Conservation (phyloP, 176 grass and related monocot genomes). For the Tillandsia fasciculata region DNA sequence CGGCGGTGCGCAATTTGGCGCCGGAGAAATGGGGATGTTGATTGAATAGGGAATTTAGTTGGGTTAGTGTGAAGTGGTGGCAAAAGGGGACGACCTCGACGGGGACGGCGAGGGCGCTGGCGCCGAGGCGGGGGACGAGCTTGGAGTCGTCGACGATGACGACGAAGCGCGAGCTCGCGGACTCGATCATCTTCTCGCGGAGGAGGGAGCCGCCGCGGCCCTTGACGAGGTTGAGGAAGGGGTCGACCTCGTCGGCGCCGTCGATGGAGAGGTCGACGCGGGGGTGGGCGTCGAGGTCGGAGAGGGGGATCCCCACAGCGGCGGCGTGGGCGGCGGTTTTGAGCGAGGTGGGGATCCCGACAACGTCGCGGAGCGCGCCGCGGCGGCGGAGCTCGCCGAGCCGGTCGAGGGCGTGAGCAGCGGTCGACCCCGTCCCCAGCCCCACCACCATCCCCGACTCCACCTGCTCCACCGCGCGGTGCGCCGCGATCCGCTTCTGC, state of each 20-base stretch:
- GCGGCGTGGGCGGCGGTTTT: slow-evolving; percentile 42
- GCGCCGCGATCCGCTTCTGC: slow-evolving; percentile 55
- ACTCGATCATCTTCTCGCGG: slow-evolving; percentile 78
- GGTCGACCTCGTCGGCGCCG: slow-evolving; percentile 70
- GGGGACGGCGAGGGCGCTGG: slow-evolving; percentile 39
- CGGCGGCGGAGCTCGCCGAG: slow-evolving; percentile 34
- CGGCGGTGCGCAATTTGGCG: too few species aligned
- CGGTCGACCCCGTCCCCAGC: slow-evolving; percentile 72
- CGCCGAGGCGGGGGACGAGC: slow-evolving; percentile 46
- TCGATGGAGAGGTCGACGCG: slow-evolving; percentile 52
- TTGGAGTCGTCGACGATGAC: slow-evolving; percentile 81
- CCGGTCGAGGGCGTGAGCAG: slow-evolving; percentile 53
- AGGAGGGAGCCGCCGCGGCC: slow-evolving; percentile 69
- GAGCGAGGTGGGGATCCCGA: slow-evolving; percentile 53
- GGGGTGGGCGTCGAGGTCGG: slow-evolving; percentile 27
- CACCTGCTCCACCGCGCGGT: slow-evolving; percentile 43
- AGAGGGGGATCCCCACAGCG: slow-evolving; percentile 40
- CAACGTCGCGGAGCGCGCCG: slow-evolving; percentile 19
- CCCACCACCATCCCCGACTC: slow-evolving; percentile 38
- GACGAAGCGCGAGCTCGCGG: slow-evolving; percentile 36
- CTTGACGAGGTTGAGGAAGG: slow-evolving; percentile 68
- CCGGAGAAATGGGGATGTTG: slow-evolving; percentile 24
- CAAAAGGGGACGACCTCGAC: slow-evolving; percentile 67
- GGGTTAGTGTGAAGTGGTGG: slow-evolving; percentile 26
- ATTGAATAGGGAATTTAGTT: slow-evolving; percentile 40